Evolutionary conservation across 2,329 filamentous ascomycete species (phyloP).

Genomic region (Neofusicoccum sp.): DNA sequence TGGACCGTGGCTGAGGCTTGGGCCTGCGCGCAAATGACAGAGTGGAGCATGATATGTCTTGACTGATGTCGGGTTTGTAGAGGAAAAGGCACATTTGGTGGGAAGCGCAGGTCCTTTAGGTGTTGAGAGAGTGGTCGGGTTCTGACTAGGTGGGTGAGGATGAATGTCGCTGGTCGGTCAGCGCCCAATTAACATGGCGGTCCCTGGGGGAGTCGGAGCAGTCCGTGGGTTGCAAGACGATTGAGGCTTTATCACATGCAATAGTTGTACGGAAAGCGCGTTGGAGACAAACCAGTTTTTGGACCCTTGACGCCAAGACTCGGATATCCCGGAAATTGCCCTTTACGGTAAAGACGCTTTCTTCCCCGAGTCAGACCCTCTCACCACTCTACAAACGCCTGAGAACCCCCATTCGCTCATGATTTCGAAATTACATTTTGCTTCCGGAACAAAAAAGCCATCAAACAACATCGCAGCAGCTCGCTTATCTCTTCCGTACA

Average conservation of each 20-base stretch:
- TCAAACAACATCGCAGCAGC: not conserved
- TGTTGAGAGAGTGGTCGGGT: not conserved
- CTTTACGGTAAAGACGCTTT: slow-evolving; percentile 4
- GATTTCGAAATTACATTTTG: not conserved
- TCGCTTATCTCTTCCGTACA: slow-evolving; percentile 24
- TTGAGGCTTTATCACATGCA: not conserved
- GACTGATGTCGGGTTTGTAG: not conserved
- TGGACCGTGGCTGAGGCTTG: no score
- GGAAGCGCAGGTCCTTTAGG: not conserved
- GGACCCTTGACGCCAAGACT: not conserved
- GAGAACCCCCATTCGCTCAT: not conserved
- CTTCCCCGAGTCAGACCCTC: not conserved
- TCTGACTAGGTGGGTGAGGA: not conserved
- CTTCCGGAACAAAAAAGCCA: not conserved
- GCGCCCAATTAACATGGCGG: not conserved
- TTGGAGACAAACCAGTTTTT: not conserved
- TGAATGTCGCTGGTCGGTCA: not conserved
- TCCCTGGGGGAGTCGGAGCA: not conserved
- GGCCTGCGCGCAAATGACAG: not conserved
- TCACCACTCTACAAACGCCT: not conserved
- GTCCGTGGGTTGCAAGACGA: not conserved
- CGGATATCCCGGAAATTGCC: slow-evolving; percentile 6
- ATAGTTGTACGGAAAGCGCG: not conserved
- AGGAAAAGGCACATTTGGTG: not conserved
- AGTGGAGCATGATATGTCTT: not conserved